Evolutionary conservation across 495 filamentous ascomycete species (phyloP).

Genomic region (Penicillium argentinense): DNA sequence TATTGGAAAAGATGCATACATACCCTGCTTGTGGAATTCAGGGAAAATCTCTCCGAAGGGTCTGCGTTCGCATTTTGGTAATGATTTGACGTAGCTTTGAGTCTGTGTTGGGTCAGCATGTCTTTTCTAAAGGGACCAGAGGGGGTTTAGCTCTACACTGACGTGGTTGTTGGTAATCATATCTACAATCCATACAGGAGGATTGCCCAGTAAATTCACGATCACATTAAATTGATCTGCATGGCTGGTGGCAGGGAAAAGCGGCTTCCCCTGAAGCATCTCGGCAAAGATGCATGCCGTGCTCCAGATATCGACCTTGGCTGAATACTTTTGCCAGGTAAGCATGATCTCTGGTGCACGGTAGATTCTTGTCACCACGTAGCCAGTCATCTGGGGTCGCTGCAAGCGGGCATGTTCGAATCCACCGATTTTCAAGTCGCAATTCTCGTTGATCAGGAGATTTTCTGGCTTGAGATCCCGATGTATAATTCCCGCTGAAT

Average conservation of each 20-base stretch:
- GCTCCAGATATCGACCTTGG: slow-evolving; percentile 96
- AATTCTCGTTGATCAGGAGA: slow-evolving; percentile 94
- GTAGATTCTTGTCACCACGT: slow-evolving; percentile 93
- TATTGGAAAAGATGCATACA: no score
- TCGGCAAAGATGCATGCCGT: slow-evolving; percentile 94
- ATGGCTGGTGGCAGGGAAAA: slow-evolving; percentile 91
- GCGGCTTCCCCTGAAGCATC: slow-evolving; percentile 90
- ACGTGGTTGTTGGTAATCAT: slow-evolving; percentile 11
- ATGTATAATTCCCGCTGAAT: slow-evolving; percentile 90
- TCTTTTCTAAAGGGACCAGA: no score
- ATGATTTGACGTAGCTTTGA: slow-evolving; percentile 1
- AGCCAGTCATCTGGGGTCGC: slow-evolving; percentile 96
- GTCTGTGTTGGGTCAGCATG: no score
- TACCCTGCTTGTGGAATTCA: background rate
- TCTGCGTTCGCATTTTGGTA: background rate
- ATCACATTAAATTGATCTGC: slow-evolving; percentile 96
- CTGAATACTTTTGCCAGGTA: slow-evolving; percentile 94
- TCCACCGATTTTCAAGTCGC: slow-evolving; percentile 93
- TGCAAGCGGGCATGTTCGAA: slow-evolving; percentile 90
- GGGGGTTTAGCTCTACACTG: background rate
- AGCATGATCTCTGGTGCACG: slow-evolving; percentile 95
- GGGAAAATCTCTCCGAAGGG: background rate
- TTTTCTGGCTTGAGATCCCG: slow-evolving; percentile 91
- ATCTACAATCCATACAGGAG: slow-evolving; percentile 56
- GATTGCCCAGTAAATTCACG: slow-evolving; percentile 85